Conservation (phyloP, 768 basidiomycete genomes). For the Sporobolomyces pararoseus region DNA sequence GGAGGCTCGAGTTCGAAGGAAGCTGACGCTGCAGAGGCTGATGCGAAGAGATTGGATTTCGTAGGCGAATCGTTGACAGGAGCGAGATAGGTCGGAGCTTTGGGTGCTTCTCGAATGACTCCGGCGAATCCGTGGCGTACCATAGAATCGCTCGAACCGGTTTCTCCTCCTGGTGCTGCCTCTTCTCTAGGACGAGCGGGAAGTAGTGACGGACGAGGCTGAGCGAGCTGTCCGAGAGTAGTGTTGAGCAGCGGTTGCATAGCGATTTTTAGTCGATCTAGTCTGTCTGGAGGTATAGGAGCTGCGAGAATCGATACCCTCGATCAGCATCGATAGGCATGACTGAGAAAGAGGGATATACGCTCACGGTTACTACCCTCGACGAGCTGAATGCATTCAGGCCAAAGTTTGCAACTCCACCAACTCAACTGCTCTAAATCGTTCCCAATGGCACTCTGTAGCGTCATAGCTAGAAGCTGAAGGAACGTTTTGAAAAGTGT, state of each 20-base stretch:
- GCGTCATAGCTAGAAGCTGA: conserved; percentile 5
- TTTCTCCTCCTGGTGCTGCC: background rate
- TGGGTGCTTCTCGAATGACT: conserved; percentile 1
- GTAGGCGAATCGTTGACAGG: background rate
- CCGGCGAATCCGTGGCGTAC: background rate
- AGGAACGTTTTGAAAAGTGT: conserved; percentile 1
- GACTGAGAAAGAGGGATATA: background rate
- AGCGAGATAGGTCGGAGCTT: conserved; percentile 1
- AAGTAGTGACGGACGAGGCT: conserved; percentile 13
- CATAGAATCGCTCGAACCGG: background rate
- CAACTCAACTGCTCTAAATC: conserved; percentile 25
- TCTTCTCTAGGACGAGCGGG: too few species aligned
- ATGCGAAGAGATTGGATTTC: background rate
- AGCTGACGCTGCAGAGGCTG: background rate
- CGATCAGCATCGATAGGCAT: background rate
- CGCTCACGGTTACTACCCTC: conserved; percentile 29
- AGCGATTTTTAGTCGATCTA: conserved; percentile 19
- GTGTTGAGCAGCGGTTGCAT: conserved; percentile 23
- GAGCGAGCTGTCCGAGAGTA: conserved; percentile 15
- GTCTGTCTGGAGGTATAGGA: conserved; percentile 26
- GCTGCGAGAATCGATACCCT: conserved; percentile 20
- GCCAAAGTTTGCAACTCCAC: conserved; percentile 30
- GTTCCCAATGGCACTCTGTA: background rate
- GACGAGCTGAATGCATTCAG: conserved; percentile 17
- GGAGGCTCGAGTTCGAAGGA: background rate